These are phyloP conservation scores for Pleodorina starrii DNA, from an alignment of 139 green algal genomes.

Conservation along the genomic window DNA sequence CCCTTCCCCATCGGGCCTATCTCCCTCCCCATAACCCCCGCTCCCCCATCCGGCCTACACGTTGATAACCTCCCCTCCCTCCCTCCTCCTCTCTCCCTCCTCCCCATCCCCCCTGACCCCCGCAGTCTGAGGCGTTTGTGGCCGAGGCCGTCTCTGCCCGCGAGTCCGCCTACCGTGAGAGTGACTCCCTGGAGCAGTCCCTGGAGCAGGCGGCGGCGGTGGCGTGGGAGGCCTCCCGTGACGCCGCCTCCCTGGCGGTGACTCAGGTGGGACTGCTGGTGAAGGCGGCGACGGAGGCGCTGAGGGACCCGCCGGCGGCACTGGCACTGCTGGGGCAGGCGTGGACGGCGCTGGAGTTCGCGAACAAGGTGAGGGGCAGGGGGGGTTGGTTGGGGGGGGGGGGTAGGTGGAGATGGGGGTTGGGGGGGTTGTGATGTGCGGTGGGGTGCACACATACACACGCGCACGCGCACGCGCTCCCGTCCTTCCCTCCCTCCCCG, in stretches of 20 bases:
- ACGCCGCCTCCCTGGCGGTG: neutral
- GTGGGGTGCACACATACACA: neutral
- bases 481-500: neutral
- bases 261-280: neutral
- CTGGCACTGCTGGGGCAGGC: neutral
- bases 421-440: no score
- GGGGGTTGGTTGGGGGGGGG: neutral
- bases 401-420: neutral
- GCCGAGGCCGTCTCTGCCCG: neutral
- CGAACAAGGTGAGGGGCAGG: neutral
- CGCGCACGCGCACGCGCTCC: neutral
- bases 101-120: no score
- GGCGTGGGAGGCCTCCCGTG: neutral
- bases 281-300: neutral
- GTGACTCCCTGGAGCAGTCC: neutral
- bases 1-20: no score
- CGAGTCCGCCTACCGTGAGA: neutral
- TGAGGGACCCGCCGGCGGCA: neutral
- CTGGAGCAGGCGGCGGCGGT: neutral
- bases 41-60: no score
- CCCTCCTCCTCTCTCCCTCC: no score
- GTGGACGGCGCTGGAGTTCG: conserved; percentile 15
- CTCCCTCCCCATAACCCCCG: no score
- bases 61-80: no score
- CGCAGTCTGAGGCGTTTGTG: neutral